phyloP scores from a whole-genome alignment of 2,329 filamentous ascomycete species.

The Trichoderma koningiopsis region DNA sequence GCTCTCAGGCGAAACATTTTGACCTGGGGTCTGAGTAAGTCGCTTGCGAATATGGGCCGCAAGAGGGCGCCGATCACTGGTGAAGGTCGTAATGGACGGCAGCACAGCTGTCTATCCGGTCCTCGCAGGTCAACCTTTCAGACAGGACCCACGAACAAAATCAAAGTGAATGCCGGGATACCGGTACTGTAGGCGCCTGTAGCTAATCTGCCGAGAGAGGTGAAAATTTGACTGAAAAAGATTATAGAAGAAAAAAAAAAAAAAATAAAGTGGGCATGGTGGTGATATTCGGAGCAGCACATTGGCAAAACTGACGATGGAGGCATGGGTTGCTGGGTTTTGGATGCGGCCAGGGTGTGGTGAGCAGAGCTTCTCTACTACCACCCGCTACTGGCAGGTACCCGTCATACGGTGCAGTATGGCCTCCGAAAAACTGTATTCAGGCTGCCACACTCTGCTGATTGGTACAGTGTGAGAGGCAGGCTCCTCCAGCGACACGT shows the following conservation, averaged over 20 bases:
- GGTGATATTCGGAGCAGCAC: neutral
- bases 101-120: slow-evolving; percentile 3
- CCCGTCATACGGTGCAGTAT: neutral
- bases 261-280: neutral
- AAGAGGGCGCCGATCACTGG: slow-evolving; percentile 3
- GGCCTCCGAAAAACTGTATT: neutral
- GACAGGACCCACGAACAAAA: neutral
- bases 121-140: neutral
- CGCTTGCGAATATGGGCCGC: neutral
- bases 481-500: neutral
- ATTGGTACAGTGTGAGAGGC: neutral
- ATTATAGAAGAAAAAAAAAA: no score
- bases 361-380: neutral
- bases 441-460: neutral
- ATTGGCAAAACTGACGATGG: neutral
- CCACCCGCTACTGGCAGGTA: neutral
- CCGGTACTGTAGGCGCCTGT: neutral
- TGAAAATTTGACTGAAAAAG: neutral
- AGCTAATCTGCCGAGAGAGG: neutral
- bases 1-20: neutral
- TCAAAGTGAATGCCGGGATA: neutral
- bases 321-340: slow-evolving; percentile 1
- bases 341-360: neutral
- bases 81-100: slow-evolving; percentile 8
- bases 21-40: neutral